Evolutionary conservation across 2,329 filamentous ascomycete species (phyloP).

Genomic region (Cercospora sesami): DNA sequence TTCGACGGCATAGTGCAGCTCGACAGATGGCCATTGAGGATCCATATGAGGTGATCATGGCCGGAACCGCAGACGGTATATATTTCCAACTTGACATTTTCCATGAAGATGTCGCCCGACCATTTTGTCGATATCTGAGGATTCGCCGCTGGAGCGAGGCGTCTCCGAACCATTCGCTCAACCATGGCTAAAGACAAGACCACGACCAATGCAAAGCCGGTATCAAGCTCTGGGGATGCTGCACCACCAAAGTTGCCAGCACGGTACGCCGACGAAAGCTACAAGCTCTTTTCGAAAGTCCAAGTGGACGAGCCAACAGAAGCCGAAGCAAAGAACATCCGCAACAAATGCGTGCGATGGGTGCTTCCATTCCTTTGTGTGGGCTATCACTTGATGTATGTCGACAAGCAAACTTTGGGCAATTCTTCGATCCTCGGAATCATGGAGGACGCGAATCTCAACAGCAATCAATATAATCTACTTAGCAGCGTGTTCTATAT

Average conservation of each 20-base stretch:
- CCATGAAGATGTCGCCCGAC: background rate
- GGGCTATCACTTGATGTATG: slow-evolving; percentile 27
- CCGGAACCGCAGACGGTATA: background rate
- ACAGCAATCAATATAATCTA: slow-evolving; percentile 35
- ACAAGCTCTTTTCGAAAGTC: slow-evolving; percentile 25
- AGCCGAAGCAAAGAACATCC: slow-evolving; percentile 19
- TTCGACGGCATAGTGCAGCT: background rate
- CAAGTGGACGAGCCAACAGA: slow-evolving; percentile 21
- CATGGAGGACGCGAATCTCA: slow-evolving; percentile 35
- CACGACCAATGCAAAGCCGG: background rate
- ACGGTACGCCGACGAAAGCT: slow-evolving; percentile 23
- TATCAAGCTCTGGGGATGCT: background rate
- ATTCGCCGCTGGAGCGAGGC: background rate
- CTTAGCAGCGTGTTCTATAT: slow-evolving; percentile 29
- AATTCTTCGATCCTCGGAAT: slow-evolving; percentile 38
- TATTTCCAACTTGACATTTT: background rate
- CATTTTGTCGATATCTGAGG: background rate
- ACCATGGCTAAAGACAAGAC: slow-evolving; percentile 20
- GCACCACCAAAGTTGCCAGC: slow-evolving; percentile 19
- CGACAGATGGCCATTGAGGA: slow-evolving; percentile 4
- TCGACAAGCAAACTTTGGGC: slow-evolving; percentile 27
- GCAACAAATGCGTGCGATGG: slow-evolving; percentile 25
- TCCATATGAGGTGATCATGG: slow-evolving; percentile 12
- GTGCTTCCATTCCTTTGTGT: slow-evolving; percentile 25
- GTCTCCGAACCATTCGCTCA: background rate